Evolutionary conservation across 2,329 filamentous ascomycete genomes (phyloP), one percentile per base, ranked within the genome.

Genomic region (Diplodia seriata): DNA sequence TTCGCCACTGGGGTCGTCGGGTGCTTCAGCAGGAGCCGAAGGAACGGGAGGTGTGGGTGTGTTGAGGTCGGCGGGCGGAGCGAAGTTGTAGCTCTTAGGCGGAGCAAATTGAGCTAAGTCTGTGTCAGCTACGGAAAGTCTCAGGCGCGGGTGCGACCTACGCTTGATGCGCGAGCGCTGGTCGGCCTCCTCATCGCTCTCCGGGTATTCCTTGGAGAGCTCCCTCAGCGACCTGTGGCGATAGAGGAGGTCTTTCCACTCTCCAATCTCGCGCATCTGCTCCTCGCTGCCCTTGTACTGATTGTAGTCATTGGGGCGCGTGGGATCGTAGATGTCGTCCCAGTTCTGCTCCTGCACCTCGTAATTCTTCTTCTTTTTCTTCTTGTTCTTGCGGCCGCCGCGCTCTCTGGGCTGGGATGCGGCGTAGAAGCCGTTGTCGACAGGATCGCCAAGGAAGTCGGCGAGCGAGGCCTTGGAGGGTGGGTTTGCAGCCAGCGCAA

Each of bases 251-350:
- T 90, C 87, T 76, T 94, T 96, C 94, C 94, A 97, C 73, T 96
- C 93, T 68, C 87, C 85, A 3, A 93, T 86, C 76, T 96, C 93
- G 20, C 86, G 83, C 69, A 94, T 87, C 75, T 92, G 90, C 80
- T 97, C 93, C 68, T 96, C 92, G 74, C 92, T 95, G 69, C 89
- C 85, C 69, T 91, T 86, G 76, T 95, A 97, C 74, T 94, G 91
- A 67, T 94, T 91, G 61, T 94, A 91, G 72, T 89, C 93, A 50
- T 92, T 96, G 9, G 94, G 93, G 49, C 91, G 84, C 12, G 90
- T 84, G 0, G 93, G 92, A 74, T 97, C 94, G 77, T 97, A 97
- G 29, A 95, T 87, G 76, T 96, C 93, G 76, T 97, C 91, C 93
- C 93, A 97, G 75, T 97, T 90, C n/a, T 85, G 81, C 5, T 80